A percentile compares a stretch with the other conserved stretches of the same genome.
Evolutionary conservation across 2,329 filamentous ascomycete genomes (phyloP).

Genomic region (Neocatenulostroma microsporum): DNA sequence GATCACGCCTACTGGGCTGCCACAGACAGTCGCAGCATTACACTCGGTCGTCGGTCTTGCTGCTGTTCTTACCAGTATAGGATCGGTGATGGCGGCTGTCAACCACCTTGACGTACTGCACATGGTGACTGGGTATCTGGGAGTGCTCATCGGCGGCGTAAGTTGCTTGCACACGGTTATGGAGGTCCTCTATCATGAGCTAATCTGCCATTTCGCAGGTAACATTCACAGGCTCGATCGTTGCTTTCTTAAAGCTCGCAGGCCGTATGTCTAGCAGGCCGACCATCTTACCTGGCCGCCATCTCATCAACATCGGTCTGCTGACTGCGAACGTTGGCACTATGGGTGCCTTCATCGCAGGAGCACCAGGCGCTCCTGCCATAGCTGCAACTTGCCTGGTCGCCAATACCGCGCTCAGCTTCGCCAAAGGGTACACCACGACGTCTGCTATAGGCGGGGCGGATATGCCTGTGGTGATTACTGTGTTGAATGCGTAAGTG

Average conservation of each 20-base stretch:
- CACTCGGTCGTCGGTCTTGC: constrained; percentile 87
- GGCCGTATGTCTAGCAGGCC: constrained; percentile 75
- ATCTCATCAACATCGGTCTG: constrained; percentile 66
- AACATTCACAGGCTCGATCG: constrained; percentile 84
- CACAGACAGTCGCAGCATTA: constrained; percentile 80
- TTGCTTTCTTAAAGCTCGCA: constrained; percentile 80
- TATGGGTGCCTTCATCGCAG: constrained; percentile 74
- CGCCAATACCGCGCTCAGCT: constrained; percentile 69
- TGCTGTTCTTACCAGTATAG: constrained; percentile 80
- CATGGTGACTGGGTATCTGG: constrained; percentile 76
- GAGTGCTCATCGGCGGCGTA: constrained; percentile 74
- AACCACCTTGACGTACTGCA: constrained; percentile 65
- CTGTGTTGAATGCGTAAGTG: too few relatives aligned
- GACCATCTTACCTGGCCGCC: constrained; percentile 62
- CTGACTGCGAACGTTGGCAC: constrained; percentile 71
- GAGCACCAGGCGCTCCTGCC: constrained; percentile 69
- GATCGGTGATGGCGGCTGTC: constrained; percentile 67
- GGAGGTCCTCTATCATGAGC: too few relatives aligned
- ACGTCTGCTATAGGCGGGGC: constrained; percentile 86
- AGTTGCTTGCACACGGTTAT: too few relatives aligned
- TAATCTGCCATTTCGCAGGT: too few relatives aligned
- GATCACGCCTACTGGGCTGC: constrained; percentile 80
- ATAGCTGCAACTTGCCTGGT: constrained; percentile 72
- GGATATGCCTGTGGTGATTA: too few relatives aligned
- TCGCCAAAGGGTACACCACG: constrained; percentile 79